Percentiles rank a stretch among this genome's conserved stretches.
Conservation (phyloP, 2,329 filamentous ascomycete species). For the Ophiostoma novo-ulmi region DNA sequence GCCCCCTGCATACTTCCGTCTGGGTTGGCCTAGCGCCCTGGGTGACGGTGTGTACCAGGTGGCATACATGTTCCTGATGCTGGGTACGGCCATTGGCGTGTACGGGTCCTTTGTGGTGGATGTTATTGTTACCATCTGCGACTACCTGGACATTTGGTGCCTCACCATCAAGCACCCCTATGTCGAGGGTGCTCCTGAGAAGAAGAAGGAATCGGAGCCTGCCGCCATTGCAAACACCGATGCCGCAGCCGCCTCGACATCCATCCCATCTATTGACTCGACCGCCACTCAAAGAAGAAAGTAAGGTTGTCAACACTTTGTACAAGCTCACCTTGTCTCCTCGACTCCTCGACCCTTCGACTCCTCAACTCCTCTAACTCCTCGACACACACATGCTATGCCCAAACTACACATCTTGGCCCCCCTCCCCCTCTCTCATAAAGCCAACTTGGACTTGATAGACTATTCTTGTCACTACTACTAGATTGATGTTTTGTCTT, state of each 20-base stretch:
- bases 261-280: background rate
- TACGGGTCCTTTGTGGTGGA: slow-evolving; percentile 97
- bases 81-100: slow-evolving; percentile 80
- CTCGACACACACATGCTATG: background rate
- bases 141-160: slow-evolving; percentile 98
- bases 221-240: background rate
- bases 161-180: slow-evolving; percentile 87
- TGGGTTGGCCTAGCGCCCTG: slow-evolving; percentile 71
- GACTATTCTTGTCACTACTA: background rate
- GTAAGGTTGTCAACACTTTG: background rate
- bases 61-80: slow-evolving; percentile 71
- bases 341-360: background rate
- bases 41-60: slow-evolving; percentile 80
- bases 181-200: slow-evolving; percentile 37
- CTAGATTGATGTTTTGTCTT: background rate
- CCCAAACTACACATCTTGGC: background rate
- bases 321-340: background rate
- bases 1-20: slow-evolving; percentile 21
- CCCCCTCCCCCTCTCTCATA: background rate
- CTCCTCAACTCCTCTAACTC: background rate
- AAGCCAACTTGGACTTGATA: background rate
- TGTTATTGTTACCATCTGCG: slow-evolving; percentile 95
- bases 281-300: slow-evolving; percentile 16
- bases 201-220: background rate
- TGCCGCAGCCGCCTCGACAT: slow-evolving; percentile 12